These are phyloP conservation scores for Parastagonospora nodorum DNA, from an alignment of 2,329 filamentous ascomycete genomes.

Conservation along the genomic window DNA sequence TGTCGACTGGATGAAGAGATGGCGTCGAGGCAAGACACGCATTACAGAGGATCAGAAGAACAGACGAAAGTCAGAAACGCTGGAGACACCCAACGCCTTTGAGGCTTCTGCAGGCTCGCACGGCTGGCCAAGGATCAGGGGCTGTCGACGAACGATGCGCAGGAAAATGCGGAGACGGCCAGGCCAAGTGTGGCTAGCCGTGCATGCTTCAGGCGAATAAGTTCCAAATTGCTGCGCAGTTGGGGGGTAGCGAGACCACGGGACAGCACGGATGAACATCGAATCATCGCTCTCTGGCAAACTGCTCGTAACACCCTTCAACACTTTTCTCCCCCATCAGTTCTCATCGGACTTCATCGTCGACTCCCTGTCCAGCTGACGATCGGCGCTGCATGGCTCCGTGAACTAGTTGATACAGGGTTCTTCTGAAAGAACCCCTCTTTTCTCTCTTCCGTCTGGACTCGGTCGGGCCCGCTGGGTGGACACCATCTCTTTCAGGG, in stretches of 20 bases:
- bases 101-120: slow-evolving; percentile 47
- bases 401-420: slow-evolving; percentile 13
- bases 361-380: slow-evolving; percentile 22
- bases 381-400: slow-evolving; percentile 21
- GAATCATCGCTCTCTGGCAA: slow-evolving; percentile 38
- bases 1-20: slow-evolving; percentile 29
- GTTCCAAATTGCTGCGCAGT: slow-evolving; percentile 45
- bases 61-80: slow-evolving; percentile 37
- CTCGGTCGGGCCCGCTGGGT: slow-evolving; percentile 33
- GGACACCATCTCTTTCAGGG: slow-evolving; percentile 27
- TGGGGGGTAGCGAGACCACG: slow-evolving; percentile 40
- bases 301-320: slow-evolving; percentile 34
- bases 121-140: slow-evolving; percentile 47
- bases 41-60: slow-evolving; percentile 42
- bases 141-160: slow-evolving; percentile 46
- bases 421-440: slow-evolving; percentile 29
- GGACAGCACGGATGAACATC: slow-evolving; percentile 33
- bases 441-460: slow-evolving; percentile 30
- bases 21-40: slow-evolving; percentile 36
- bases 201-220: slow-evolving; percentile 46
- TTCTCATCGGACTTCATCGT: slow-evolving; percentile 26
- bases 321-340: slow-evolving; percentile 24
- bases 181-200: slow-evolving; percentile 45
- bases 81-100: slow-evolving; percentile 46
- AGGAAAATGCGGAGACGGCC: slow-evolving; percentile 49